Evolutionary conservation across 257 asterid genomes (phyloP).

Genomic region (Phtheirospermum japonicum): DNA sequence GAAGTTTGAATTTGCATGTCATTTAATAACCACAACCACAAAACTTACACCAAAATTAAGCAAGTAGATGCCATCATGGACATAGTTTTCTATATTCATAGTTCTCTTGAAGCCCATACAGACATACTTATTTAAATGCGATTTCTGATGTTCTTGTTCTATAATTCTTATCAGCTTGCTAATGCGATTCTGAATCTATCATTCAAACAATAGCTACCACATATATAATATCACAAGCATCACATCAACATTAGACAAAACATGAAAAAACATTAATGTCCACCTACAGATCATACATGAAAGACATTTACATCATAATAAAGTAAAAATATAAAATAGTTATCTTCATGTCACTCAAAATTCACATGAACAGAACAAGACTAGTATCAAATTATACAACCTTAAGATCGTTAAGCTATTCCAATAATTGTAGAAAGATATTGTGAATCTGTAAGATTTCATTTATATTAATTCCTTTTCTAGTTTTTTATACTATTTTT

Average conservation of each 20-base stretch:
- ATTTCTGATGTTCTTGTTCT: not conserved
- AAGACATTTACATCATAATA: no score
- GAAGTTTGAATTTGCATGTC: not conserved
- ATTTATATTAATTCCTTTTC: no score
- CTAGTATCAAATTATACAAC: no score
- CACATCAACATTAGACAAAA: conserved; percentile 2
- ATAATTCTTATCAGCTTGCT: not conserved
- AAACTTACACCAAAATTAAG: not conserved
- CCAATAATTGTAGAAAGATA: no score
- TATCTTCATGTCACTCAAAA: no score
- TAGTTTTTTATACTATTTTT: no score
- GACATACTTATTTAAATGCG: not conserved
- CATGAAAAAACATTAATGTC: not conserved
- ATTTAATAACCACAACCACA: not conserved
- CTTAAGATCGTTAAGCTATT: no score
- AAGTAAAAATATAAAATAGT: no score
- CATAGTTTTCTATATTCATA: not conserved
- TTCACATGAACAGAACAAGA: no score
- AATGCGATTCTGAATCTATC: not conserved
- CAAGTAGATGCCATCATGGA: not conserved
- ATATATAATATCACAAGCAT: no score
- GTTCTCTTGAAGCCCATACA: not conserved
- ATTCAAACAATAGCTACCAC: not conserved
- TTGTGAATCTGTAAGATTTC: no score
- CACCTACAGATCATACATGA: no score